Evolutionary conservation across 2,329 filamentous ascomycete species (phyloP).

Genomic region (Xylariaceae sp.): DNA sequence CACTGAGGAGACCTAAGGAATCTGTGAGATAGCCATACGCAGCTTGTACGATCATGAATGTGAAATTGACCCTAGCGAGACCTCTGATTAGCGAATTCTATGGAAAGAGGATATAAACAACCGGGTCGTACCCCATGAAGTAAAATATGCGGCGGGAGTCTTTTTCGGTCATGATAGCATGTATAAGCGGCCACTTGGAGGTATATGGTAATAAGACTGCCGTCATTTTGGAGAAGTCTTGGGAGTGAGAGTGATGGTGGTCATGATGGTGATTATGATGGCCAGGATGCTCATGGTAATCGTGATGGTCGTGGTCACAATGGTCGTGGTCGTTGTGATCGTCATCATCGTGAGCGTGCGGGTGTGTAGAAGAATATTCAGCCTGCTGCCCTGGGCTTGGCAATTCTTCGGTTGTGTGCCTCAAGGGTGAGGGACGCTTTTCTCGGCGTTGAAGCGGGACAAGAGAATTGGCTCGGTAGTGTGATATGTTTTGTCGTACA

Average conservation of each 20-base stretch:
- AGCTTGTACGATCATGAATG: constrained; percentile 91
- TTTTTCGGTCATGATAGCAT: constrained; percentile 84
- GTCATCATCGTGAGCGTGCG: constrained; percentile 25
- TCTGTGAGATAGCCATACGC: constrained; percentile 93
- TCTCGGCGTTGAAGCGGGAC: constrained; percentile 33
- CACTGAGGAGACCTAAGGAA: constrained; percentile 89
- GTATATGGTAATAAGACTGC: constrained; percentile 68
- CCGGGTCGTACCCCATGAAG: constrained; percentile 70
- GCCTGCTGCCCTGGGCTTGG: constrained; percentile 21
- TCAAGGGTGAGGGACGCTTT: constrained; percentile 33
- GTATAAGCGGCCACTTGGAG: constrained; percentile 71
- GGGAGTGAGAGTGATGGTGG: constrained; percentile 19
- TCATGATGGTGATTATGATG: constrained; percentile 21
- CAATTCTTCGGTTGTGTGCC: constrained; percentile 27
- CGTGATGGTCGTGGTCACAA: constrained; percentile 31
- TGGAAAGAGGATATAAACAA: constrained; percentile 5
- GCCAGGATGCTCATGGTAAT: constrained; percentile 18
- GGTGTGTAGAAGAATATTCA: constrained; percentile 11
- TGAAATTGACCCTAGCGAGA: constrained; percentile 73
- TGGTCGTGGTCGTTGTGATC: constrained; percentile 27
- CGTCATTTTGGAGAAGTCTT: constrained; percentile 65
- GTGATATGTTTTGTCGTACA: constrained; percentile 27
- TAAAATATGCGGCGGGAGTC: constrained; percentile 96
- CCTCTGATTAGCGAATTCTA: constrained; percentile 7
- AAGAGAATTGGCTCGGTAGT: constrained; percentile 35